Percentiles rank a stretch among this genome's conserved stretches.
Conservation (phyloP, 345 rosid species). For the Hibiscus mutabilis region DNA sequence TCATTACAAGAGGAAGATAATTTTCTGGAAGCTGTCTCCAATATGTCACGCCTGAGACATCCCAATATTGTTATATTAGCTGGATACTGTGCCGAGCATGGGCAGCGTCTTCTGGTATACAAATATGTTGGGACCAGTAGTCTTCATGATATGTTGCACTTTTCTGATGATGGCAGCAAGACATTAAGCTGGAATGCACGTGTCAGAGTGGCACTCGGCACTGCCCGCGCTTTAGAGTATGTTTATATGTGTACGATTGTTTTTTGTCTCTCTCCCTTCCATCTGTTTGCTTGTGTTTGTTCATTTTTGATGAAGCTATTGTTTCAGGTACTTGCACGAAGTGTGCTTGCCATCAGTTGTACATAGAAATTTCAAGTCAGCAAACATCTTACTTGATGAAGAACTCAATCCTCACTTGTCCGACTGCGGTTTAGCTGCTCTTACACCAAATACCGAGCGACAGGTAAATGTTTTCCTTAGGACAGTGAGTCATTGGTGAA, state of each 20-base stretch:
- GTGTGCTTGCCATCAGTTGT: conserved; percentile 95
- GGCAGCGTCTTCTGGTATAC: conserved; percentile 92
- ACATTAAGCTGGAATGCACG: conserved; percentile 87
- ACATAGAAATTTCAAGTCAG: conserved; percentile 96
- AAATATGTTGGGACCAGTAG: conserved; percentile 70
- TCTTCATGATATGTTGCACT: conserved; percentile 82
- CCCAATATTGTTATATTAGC: conserved; percentile 74
- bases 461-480: conserved; percentile 41
- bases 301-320: conserved; percentile 15
- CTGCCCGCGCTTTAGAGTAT: conserved; percentile 97
- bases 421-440: conserved; percentile 94
- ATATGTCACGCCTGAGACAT: conserved; percentile 90
- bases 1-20: conserved; percentile 89
- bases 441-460: conserved; percentile 85
- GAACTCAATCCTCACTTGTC: conserved; percentile 94
- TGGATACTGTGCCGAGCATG: conserved; percentile 94
- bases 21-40: conserved; percentile 88
- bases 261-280: neutral
- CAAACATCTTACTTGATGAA: conserved; percentile 91
- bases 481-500: neutral
- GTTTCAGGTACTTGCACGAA: conserved; percentile 89
- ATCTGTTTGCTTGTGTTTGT: neutral
- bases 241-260: conserved; percentile 25
- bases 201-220: conserved; percentile 94
- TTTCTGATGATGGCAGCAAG: conserved; percentile 65